Percentiles rank a stretch among this genome's conserved stretches.
These are phyloP conservation scores for Chenopodium quinoa DNA, from an alignment of 148 eudicot genomes.

Conservation along the genomic window DNA sequence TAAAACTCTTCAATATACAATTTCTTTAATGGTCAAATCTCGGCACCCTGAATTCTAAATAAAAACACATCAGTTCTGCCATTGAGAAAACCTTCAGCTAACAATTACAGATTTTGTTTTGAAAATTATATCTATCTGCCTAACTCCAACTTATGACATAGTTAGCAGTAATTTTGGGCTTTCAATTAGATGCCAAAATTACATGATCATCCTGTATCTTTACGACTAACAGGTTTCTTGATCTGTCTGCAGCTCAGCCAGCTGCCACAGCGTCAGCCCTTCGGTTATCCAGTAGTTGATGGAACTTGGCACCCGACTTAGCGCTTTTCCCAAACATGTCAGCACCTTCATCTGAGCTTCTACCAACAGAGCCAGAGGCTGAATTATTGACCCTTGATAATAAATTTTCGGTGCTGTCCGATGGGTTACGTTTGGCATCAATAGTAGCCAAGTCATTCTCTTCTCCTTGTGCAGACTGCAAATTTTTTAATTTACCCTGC, in stretches of 20 bases:
- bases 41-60: constrained; percentile 43
- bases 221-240: constrained; percentile 14
- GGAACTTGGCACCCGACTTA: constrained; percentile 76
- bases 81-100: constrained; percentile 33
- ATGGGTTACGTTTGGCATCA: constrained; percentile 32
- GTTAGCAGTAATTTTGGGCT: constrained; percentile 67
- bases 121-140: constrained; percentile 28
- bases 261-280: constrained; percentile 85
- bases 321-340: constrained; percentile 47
- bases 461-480: constrained; percentile 34
- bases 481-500: constrained; percentile 62
- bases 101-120: constrained; percentile 17
- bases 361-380: constrained; percentile 46
- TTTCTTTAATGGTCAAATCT: constrained; percentile 27
- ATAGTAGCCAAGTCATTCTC: constrained; percentile 23
- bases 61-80: constrained; percentile 62
- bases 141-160: constrained; percentile 24
- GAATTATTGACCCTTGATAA: constrained; percentile 74
- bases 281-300: constrained; percentile 66
- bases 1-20: constrained; percentile 28
- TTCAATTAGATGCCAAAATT: constrained; percentile 58
- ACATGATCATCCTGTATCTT: constrained; percentile 32
- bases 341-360: constrained; percentile 42
- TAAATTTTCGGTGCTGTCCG: constrained; percentile 70
- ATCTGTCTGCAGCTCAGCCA: constrained; percentile 39